Evolutionary conservation across 208 protist genomes (phyloP), one percentile per base, ranked within the genome.

Genomic region (Wallacemonas sp.): DNA sequence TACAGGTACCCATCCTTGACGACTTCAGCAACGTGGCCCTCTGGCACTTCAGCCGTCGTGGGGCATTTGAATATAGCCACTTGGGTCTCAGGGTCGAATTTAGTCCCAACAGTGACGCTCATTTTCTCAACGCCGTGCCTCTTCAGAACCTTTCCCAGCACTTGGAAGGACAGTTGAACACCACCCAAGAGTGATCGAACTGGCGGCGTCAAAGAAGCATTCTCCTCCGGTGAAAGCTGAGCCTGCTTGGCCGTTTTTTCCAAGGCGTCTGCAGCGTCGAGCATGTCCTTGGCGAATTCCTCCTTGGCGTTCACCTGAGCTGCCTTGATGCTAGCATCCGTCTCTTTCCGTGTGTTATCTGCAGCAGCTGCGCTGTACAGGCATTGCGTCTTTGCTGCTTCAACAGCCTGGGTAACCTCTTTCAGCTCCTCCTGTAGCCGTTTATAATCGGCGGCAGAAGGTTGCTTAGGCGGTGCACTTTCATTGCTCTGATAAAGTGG

Each of bases 221-320:
- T 74, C 0, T 63, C 24, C 1, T 36, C 27, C 3, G 15, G 29
- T 36, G 73, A 78, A 2, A 64, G 39, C 1, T n/a, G 53, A 13
- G 77, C 71, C 15, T 66, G 68, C 12, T 62, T 53, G 10, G 53
- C 24, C 5, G 81, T 79, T 15, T 68, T 63, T 10, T 87, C 71
- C 0, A 93, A 62, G 42, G 68, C 79, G 53, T 93, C 87, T 3
- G 57, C 78, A 8, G 84, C 65, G 27, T 91, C 79, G 6, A 93
- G 37, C 45, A 92, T 71, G 33, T 84, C 73, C 22, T 71, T 73
- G 19, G 84, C 85, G 58, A 93, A 92, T 3, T 63, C 48, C 44
- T 50, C 46, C 5, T 79, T 32, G 3, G 61, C 82, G 33, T 70
- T 55, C 9, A 33, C 15, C 41, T 83, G 71, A 0, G 78, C 82